phyloP scores from a whole-genome alignment of 768 basidiomycete genomes.

The Lentinula edodes region DNA sequence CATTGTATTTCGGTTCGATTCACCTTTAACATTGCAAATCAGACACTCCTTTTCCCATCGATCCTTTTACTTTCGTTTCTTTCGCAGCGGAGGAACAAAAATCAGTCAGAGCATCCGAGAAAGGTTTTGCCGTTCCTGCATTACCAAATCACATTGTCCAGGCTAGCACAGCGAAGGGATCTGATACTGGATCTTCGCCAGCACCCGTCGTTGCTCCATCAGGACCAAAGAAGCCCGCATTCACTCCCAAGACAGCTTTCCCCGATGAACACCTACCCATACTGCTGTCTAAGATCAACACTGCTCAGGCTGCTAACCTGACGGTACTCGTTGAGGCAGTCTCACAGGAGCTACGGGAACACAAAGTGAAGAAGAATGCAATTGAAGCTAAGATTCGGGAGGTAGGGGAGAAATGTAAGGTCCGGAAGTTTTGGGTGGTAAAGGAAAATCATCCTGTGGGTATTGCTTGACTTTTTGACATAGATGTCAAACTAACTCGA shows the following conservation, averaged over 20 bases:
- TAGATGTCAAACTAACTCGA: background rate
- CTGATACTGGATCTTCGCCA: constrained; percentile 5
- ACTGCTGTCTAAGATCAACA: constrained; percentile 58
- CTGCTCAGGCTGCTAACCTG: constrained; percentile 56
- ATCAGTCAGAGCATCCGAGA: constrained; percentile 13
- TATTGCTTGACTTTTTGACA: background rate
- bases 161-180: background rate
- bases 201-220: constrained; percentile 11
- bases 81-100: constrained; percentile 31
- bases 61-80: constrained; percentile 76
- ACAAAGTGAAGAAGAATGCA: constrained; percentile 78
- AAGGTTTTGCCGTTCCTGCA: constrained; percentile 41
- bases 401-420: constrained; percentile 68
- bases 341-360: constrained; percentile 59
- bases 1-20: constrained; percentile 1
- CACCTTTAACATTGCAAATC: background rate
- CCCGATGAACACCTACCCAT: constrained; percentile 59
- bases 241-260: constrained; percentile 52
- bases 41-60: constrained; percentile 71
- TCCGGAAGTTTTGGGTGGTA: constrained; percentile 70
- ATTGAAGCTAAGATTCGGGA: constrained; percentile 79
- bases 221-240: constrained; percentile 18
- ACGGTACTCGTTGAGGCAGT: constrained; percentile 68
- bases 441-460: constrained; percentile 27
- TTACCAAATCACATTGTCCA: constrained; percentile 28